Conservation (phyloP, 2,329 filamentous ascomycete genomes). For the Trichoderma lentiforme region DNA sequence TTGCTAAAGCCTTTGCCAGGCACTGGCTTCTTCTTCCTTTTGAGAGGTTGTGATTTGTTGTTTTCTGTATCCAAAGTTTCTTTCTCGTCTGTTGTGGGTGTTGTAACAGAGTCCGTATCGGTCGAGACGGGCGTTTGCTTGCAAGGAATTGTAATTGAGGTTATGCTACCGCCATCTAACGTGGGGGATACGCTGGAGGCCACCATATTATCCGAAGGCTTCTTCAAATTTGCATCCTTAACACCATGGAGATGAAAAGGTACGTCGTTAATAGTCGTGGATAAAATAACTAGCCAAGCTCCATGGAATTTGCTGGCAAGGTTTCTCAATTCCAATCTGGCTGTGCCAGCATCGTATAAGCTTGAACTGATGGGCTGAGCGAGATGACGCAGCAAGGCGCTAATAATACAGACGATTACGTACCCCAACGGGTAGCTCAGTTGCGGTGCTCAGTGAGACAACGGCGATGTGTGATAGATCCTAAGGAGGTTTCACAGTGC, state of each 20-base stretch:
- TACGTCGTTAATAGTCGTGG: too few relatives aligned
- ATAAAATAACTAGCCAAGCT: background rate
- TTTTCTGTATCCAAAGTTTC: background rate
- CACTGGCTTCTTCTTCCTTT: constrained; percentile 23
- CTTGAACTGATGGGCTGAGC: background rate
- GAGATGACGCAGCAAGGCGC: background rate
- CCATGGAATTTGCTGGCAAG: background rate
- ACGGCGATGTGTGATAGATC: background rate
- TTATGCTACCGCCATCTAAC: background rate
- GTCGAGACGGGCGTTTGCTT: background rate
- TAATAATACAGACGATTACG: background rate
- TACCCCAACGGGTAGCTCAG: background rate
- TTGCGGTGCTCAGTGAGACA: background rate
- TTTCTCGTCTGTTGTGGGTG: background rate
- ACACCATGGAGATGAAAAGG: background rate
- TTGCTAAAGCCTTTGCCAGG: constrained; percentile 31
- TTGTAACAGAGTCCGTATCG: background rate
- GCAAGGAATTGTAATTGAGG: background rate
- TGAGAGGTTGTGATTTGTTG: background rate
- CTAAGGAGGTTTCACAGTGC: background rate
- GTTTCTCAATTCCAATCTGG: background rate
- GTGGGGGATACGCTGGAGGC: background rate
- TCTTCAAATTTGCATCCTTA: background rate
- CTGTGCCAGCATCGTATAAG: background rate
- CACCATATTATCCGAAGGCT: background rate